Base-by-base conservation (phyloP, 2,329 filamentous ascomycete species). In the Fusarium subglutinans region DNA sequence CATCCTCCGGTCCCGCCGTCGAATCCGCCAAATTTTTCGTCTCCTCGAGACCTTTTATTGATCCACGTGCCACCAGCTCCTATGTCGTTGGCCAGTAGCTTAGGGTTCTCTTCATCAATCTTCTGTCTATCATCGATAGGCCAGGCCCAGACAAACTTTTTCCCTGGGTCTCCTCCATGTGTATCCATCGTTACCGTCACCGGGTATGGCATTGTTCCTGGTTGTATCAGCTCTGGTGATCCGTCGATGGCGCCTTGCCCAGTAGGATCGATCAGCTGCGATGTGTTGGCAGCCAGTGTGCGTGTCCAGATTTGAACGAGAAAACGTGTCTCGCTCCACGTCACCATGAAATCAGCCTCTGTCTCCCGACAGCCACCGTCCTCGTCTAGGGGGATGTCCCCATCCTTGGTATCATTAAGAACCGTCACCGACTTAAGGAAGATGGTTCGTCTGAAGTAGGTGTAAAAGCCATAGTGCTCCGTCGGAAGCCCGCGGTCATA, bases 391-490 rank as follows among this genome's bases (percentile, higher is more conserved):
- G 86, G 82, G 6, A 86, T 81, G 55, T 83, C 79, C 13, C 79
- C 80, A n/a, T 83, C 80, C 20, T 80, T 79, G 22, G 85, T 85
- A n/a, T 79, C 78, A 71, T 88, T 87, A 66, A 89, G 80, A 3
- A 84, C 80, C 2, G 83, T 82, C 17, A 87, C 83, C 22, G 90
- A 91, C 76, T 91, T 90, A 70, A 97, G 86, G 84, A 96, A 97
- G 72, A 97, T 94, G 14, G 92, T 93, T 74, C 95, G 94, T 83
- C 95, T 91, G 82, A 93, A 98, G 85, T 98, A 97, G 2, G 90
- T 93, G 84, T 98, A 98, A 84, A 98, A 98, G 6, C 94, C 94
- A 82, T 97, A 98, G 83, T 98, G 94, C 81, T 98, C 96, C 1
- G 92, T 92, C 5, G 88, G 84, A 35, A 93, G 86, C 24, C 93